Base-by-base conservation (phyloP, 768 basidiomycete genomes). In the Russula abietina region DNA sequence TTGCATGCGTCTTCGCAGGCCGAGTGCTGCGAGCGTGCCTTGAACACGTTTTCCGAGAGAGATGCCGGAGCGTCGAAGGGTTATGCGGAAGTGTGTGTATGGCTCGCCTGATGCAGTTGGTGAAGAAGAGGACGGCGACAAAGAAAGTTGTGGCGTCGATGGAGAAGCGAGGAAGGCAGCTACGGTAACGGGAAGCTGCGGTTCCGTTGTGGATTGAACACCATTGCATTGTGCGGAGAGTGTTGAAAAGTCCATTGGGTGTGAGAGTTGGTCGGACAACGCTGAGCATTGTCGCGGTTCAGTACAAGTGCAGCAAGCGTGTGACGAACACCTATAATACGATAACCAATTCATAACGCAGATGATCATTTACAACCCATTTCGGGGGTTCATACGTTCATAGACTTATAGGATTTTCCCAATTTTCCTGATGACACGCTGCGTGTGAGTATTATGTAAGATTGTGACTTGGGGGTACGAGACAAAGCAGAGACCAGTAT, bases 81-180 rank as follows among this genome's bases (percentile, higher is more conserved):
- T 96, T 69, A 98, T 88, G 77, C 89, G 90, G 78, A 82, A 94
- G 74, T 96, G 91, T 0, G 93, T 91, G 33, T 74, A 76, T 57
- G 79, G 75, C 51, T 67, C 68, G n/a, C 4, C 8, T 41, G 65
- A 6, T 24, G 63, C 26, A 9, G 43, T 45, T 19, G 43, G 3
- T 19, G 45, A 46, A 46, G n/a, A 22, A n/a, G 45, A 46, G 22
- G 45, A 46, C 2, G 43, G n/a, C n/a, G n/a, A 33, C 19, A 60
- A 53, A 1, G 65, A 58, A 41, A 53, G 51, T 1, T 66, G 60
- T 11, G 32, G 46, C 2, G 62, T 5, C 46, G 53, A 26, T 24
- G 59, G 32, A 24, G 43, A 59, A 6, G 56, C 45, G 0, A 38
- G 32, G 26, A 62, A 52, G 8, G 57, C 62, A 39, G 62, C 62